These are phyloP conservation scores for Phytophthora hibernalis DNA, from an alignment of 352 stramenopile species.

Conservation along the genomic window DNA sequence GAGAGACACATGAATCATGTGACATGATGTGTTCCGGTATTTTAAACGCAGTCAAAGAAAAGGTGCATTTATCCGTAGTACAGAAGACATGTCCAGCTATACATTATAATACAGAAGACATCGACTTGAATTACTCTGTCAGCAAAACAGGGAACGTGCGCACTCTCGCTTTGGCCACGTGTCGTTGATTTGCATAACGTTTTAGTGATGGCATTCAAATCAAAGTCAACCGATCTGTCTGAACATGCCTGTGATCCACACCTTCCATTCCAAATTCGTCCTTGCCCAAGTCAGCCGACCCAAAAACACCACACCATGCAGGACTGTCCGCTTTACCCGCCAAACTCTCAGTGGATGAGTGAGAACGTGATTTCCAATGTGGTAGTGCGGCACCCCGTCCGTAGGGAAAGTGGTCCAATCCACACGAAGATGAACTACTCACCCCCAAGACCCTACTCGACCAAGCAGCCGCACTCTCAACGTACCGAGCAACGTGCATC, in stretches of 20 bases:
- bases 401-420: neutral
- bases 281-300: neutral
- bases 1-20: too few relatives aligned
- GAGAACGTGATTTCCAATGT: conserved; percentile 2
- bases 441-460: neutral
- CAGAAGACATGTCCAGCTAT: too few relatives aligned
- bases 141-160: too few relatives aligned
- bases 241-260: neutral
- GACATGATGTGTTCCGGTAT: too few relatives aligned
- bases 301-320: neutral
- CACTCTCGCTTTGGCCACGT: too few relatives aligned
- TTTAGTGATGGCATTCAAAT: neutral
- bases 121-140: too few relatives aligned
- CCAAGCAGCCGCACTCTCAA: neutral
- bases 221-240: neutral
- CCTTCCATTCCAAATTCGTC: neutral
- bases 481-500: neutral
- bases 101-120: too few relatives aligned
- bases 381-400: neutral
- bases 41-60: too few relatives aligned
- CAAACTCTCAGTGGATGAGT: neutral
- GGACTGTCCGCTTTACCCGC: neutral
- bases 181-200: neutral
- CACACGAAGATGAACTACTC: neutral
- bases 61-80: too few relatives aligned